A percentile compares a stretch with the other conserved stretches of the same genome.
Conservation (phyloP, 2,329 filamentous ascomycete species). For the Xylariomycetidae sp. region DNA sequence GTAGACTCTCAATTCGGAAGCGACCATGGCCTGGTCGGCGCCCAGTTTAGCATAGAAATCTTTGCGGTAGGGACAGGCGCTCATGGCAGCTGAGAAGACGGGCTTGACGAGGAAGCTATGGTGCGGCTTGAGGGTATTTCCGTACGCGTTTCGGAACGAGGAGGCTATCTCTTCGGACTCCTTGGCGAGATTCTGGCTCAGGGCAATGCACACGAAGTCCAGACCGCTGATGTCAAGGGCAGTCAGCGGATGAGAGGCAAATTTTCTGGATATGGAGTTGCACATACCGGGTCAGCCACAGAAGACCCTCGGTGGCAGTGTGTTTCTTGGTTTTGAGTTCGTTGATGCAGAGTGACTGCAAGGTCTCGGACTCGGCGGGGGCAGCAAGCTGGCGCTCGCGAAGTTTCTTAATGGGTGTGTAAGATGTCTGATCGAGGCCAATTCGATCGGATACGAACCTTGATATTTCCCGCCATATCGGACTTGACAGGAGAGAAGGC, state of each 20-base stretch:
- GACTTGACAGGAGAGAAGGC: constrained; percentile 89
- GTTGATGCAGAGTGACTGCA: constrained; percentile 80
- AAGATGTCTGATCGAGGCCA: too few relatives aligned
- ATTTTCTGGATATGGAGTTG: too few relatives aligned
- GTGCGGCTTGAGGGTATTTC: constrained; percentile 81
- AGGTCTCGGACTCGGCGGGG: constrained; percentile 71
- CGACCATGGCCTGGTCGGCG: constrained; percentile 57
- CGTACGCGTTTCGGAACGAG: constrained; percentile 86
- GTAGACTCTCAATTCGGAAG: constrained; percentile 63
- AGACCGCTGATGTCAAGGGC: constrained; percentile 60
- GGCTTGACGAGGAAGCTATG: constrained; percentile 89
- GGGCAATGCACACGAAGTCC: constrained; percentile 85
- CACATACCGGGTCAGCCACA: constrained; percentile 85
- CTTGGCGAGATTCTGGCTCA: constrained; percentile 71
- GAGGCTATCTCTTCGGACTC: constrained; percentile 69
- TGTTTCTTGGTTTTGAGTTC: constrained; percentile 90
- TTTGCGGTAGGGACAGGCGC: constrained; percentile 85
- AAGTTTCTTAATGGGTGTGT: too few relatives aligned
- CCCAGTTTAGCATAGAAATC: constrained; percentile 91
- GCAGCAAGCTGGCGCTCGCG: constrained; percentile 74
- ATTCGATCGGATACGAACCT: too few relatives aligned
- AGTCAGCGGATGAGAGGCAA: neutral
- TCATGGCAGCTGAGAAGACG: constrained; percentile 90
- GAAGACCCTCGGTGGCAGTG: constrained; percentile 77
- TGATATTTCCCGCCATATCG: constrained; percentile 88